Evolutionary conservation across 1,284 basidiomycete genomes (phyloP), one percentile per base, ranked within the genome.

Genomic region (Malassezia brasiliensis): DNA sequence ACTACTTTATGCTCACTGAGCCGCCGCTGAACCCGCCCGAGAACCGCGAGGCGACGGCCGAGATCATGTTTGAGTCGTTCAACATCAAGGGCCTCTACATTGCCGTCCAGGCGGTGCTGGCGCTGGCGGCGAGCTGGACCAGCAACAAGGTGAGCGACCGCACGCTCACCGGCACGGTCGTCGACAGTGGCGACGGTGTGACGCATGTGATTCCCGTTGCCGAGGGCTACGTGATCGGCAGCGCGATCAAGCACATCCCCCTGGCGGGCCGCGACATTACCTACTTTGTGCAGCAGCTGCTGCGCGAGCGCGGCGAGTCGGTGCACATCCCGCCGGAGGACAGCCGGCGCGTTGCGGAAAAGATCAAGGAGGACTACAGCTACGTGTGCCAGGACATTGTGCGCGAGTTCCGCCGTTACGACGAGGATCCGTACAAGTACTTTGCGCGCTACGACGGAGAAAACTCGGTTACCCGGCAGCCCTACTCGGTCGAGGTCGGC

Each of bases 341-440:
- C 75, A 90, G 93, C 67, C 76, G 96, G 47, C 83, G 83, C 62
- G 84, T 96, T 15, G 91, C 94, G 17, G 83, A 89, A 59, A 91
- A 85, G 77, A 88, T 99, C 72, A 99, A 98, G 79, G 94, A 98
- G 79, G 88, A 91, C 75, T 96, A 91, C 78, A 60, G 87, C 67
- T 99, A 99, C 75, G 90, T 96, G 40, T 98, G 94, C 76, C 91
- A 96, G 76, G 94, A 98, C 76, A 96, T 99, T 69, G 93, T 99
- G 62, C 87, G 90, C 77, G 94, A 99, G 79, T 96, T 98, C 77
- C 83, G 90, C 70, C 96, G 96, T 77, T 98, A 91, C 77, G 94
- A 99, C 75, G 82, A 84, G 55, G 93, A 98, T 72, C 94, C 93
- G 2, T 86, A 87, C 79, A 96, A 93, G 78, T 87, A 90, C 79